Conservation (phyloP, 2,329 filamentous ascomycete genomes). For the Alternaria angustiovoidea region DNA sequence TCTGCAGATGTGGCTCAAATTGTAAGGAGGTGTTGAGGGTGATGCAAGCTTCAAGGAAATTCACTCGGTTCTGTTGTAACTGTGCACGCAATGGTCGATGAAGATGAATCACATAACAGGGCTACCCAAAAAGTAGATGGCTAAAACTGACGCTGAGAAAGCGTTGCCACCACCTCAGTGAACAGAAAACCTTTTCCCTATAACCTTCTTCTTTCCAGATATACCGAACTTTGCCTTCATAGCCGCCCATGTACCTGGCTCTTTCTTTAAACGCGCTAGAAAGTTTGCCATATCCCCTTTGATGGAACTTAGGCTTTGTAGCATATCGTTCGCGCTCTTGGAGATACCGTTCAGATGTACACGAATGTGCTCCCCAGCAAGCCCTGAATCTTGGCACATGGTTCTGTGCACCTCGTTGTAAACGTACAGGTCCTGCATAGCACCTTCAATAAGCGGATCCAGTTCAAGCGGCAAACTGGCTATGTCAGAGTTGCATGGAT, state of each 20-base stretch:
- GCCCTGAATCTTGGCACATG: constrained; percentile 6
- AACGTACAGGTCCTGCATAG: constrained; percentile 14
- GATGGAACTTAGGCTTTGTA: constrained; percentile 12
- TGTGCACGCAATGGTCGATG: neutral
- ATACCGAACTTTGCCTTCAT: constrained; percentile 13
- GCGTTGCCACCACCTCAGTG: neutral
- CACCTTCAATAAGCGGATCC: constrained; percentile 8
- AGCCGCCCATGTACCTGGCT: constrained; percentile 12
- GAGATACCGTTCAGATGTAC: constrained; percentile 17
- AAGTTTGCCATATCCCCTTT: constrained; percentile 15
- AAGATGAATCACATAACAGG: neutral
- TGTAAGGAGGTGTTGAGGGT: neutral
- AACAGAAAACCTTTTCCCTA: constrained; percentile 3
- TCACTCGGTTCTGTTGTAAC: neutral
- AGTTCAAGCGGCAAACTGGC: constrained; percentile 11
- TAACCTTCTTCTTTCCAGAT: neutral
- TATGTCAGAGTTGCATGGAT: neutral
- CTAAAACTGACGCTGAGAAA: neutral
- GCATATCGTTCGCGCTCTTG: constrained; percentile 13
- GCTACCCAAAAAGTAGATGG: neutral
- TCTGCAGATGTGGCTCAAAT: neutral
- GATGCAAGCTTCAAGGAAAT: neutral
- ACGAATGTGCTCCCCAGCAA: constrained; percentile 16
- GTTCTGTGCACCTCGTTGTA: constrained; percentile 12
- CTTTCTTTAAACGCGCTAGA: constrained; percentile 10